Conservation (phyloP, 2,329 filamentous ascomycete genomes). For the Dothiorella sarmentorum region DNA sequence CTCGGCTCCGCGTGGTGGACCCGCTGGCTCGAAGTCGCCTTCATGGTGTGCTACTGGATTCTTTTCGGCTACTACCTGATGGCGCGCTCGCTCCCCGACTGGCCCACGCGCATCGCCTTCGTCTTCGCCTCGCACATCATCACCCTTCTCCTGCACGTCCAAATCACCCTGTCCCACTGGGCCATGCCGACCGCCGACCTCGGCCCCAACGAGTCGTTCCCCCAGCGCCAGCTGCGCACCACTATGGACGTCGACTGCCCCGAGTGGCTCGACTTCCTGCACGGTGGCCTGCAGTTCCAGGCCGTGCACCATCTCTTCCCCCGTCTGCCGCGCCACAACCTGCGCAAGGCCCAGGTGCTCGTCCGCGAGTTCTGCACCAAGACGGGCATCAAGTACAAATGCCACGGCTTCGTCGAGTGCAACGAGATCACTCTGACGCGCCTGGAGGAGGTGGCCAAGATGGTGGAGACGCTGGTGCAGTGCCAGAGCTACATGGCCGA, state of each 20-base stretch:
- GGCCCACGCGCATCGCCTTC: constrained; percentile 67
- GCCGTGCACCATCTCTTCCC: constrained; percentile 84
- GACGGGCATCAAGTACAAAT: constrained; percentile 77
- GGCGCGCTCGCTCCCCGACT: constrained; percentile 68
- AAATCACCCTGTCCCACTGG: constrained; percentile 90
- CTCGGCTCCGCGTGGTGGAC: constrained; percentile 82
- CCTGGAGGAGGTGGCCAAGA: constrained; percentile 74
- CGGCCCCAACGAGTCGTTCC: constrained; percentile 79
- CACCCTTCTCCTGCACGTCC: constrained; percentile 77
- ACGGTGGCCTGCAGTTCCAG: constrained; percentile 86
- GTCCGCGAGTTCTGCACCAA: constrained; percentile 80
- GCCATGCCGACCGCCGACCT: constrained; percentile 89
- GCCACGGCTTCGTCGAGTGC: constrained; percentile 80
- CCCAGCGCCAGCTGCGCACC: constrained; percentile 85
- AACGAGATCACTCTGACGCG: constrained; percentile 76
- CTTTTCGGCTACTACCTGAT: constrained; percentile 83
- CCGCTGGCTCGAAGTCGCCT: constrained; percentile 71
- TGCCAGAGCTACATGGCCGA: constrained; percentile 40
- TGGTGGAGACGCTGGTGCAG: constrained; percentile 57
- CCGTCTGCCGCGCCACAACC: constrained; percentile 78
- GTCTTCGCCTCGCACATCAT: constrained; percentile 77
- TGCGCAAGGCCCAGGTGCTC: constrained; percentile 69
- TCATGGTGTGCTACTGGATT: constrained; percentile 77
- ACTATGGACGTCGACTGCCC: constrained; percentile 94
- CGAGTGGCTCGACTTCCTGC: constrained; percentile 82